Conservation (phyloP, 1,284 basidiomycete species). For the Trametes versicolor region DNA sequence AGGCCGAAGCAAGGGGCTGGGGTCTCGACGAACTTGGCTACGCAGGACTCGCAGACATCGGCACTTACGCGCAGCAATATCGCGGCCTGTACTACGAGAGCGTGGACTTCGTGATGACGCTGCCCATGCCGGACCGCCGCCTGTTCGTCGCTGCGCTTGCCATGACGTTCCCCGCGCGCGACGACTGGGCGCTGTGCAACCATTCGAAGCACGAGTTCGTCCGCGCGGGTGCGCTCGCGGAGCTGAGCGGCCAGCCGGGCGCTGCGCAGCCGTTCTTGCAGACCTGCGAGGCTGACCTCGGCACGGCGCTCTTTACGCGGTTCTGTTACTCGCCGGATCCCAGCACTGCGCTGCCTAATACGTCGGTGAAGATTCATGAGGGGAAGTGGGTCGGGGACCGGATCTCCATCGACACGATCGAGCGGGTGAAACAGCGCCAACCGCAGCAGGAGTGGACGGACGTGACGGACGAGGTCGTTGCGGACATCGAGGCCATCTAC, state of each 20-base stretch:
- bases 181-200: slow-evolving; percentile 24
- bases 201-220: slow-evolving; percentile 17
- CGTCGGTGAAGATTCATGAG: background rate
- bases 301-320: slow-evolving; percentile 13
- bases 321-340: slow-evolving; percentile 4
- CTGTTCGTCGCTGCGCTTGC: slow-evolving; percentile 1
- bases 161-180: slow-evolving; percentile 8
- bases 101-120: background rate
- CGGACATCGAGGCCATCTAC: slow-evolving; percentile 2
- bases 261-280: slow-evolving; percentile 24
- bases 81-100: too few species aligned
- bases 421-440: background rate
- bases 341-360: background rate
- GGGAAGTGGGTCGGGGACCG: slow-evolving; percentile 24
- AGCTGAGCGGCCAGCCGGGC: slow-evolving; percentile 6
- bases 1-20: too few species aligned
- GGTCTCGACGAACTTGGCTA: background rate
- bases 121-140: background rate
- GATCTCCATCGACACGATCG: slow-evolving; percentile 18
- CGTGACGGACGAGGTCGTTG: slow-evolving; percentile 18
- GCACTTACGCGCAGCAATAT: too few species aligned
- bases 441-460: slow-evolving; percentile 12
- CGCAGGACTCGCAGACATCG: background rate
- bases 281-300: slow-evolving; percentile 9
- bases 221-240: slow-evolving; percentile 15